phyloP scores from a whole-genome alignment of 2,329 filamentous ascomycete genomes.

The Trichoderma cornu-damae region DNA sequence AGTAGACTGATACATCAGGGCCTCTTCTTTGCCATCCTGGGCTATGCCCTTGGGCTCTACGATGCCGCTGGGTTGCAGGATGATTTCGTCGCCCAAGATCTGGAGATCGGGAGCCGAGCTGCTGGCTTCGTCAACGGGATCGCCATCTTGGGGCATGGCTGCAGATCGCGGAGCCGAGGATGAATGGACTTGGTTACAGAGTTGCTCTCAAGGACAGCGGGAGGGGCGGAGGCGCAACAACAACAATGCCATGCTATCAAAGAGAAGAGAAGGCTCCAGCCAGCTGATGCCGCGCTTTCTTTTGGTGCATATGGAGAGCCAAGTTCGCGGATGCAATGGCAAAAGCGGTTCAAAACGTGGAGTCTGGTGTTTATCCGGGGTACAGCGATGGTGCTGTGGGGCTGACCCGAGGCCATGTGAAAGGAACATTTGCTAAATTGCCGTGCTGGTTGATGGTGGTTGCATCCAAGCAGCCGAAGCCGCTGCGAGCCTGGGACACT shows the following conservation, averaged over 20 bases:
- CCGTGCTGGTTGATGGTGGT: no score
- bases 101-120: conserved; percentile 67
- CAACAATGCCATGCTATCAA: conserved; percentile 9
- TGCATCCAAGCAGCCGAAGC: neutral
- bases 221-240: neutral
- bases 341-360: conserved; percentile 4
- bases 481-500: neutral
- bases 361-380: conserved; percentile 14
- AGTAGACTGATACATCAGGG: conserved; percentile 75
- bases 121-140: conserved; percentile 28
- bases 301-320: neutral
- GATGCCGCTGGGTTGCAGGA: conserved; percentile 67
- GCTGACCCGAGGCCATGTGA: conserved; percentile 18
- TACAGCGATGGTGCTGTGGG: conserved; percentile 14
- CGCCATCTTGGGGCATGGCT: conserved; percentile 31
- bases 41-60: conserved; percentile 46
- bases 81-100: conserved; percentile 69
- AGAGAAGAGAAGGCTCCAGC: neutral
- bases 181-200: neutral
- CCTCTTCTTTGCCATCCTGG: conserved; percentile 56
- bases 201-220: neutral
- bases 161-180: neutral
- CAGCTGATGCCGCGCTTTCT: neutral
- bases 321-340: neutral
- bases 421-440: no score